Evolutionary conservation across 306 rosid species (phyloP).

Genomic region (Prunus campanulata): DNA sequence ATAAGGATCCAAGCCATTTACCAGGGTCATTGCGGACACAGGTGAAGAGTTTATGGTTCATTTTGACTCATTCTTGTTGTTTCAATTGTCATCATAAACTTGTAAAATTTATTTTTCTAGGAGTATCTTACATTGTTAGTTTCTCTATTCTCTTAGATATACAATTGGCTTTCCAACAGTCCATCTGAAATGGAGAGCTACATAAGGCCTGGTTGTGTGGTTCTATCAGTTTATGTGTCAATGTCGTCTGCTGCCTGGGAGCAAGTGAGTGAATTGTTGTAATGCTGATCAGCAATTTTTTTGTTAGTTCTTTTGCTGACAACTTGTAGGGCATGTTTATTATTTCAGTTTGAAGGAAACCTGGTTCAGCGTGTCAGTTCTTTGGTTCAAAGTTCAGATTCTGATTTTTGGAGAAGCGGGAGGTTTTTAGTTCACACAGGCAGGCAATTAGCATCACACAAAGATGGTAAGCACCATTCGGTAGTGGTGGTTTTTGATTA

Average conservation of each 20-base stretch:
- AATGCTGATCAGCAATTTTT: constrained; percentile 14
- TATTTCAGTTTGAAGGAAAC: constrained; percentile 73
- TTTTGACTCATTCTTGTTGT: not conserved
- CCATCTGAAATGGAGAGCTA: constrained; percentile 94
- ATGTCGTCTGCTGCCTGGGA: constrained; percentile 81
- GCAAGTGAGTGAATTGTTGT: constrained; percentile 50
- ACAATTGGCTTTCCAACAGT: constrained; percentile 81
- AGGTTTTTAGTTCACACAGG: constrained; percentile 77
- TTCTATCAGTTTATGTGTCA: constrained; percentile 69
- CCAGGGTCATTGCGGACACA: constrained; percentile 76
- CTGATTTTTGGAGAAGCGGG: constrained; percentile 84
- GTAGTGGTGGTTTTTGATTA: constrained; percentile 11
- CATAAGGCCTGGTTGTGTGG: constrained; percentile 93
- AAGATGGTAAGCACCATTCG: constrained; percentile 62
- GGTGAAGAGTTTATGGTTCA: constrained; percentile 39
- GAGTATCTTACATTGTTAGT: not conserved
- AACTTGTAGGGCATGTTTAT: constrained; percentile 16
- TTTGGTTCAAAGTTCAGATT: constrained; percentile 56
- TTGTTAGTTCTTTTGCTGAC: constrained; percentile 29
- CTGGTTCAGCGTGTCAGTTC: constrained; percentile 53
- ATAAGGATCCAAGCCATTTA: constrained; percentile 86
- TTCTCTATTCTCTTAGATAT: constrained; percentile 44
- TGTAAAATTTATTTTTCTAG: not conserved
- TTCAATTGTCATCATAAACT: constrained; percentile 7
- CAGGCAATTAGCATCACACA: constrained; percentile 70